Percentiles rank a stretch among this genome's conserved stretches.
Conservation (phyloP, 495 filamentous ascomycete species). For the Glutinoglossum americanum region DNA sequence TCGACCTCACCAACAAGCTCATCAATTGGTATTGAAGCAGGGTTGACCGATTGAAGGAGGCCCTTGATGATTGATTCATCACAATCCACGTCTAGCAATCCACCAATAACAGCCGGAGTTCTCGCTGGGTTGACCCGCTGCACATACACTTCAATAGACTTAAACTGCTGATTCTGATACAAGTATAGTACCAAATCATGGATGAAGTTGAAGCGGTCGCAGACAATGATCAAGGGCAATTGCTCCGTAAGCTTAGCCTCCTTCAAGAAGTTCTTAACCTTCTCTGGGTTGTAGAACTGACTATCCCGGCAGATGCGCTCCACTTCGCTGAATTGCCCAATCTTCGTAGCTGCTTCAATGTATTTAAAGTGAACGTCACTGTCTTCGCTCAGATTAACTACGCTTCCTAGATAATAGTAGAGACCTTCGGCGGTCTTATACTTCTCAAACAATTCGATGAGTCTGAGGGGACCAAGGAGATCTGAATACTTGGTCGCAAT, state of each 20-base stretch:
- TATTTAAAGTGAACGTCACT: slow-evolving; percentile 97
- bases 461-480: slow-evolving; percentile 64
- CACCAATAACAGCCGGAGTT: slow-evolving; percentile 85
- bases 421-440: slow-evolving; percentile 92
- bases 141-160: slow-evolving; percentile 98
- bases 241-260: slow-evolving; percentile 84
- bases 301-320: slow-evolving; percentile 94
- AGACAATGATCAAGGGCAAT: slow-evolving; percentile 92
- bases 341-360: slow-evolving; percentile 85
- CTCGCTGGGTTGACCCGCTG: slow-evolving; percentile 91
- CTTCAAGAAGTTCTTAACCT: slow-evolving; percentile 99
- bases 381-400: slow-evolving; percentile 93
- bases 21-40: slow-evolving; percentile 75
- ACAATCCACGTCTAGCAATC: slow-evolving; percentile 90
- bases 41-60: slow-evolving; percentile 70
- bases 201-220: slow-evolving; percentile 95
- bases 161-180: slow-evolving; percentile 98
- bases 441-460: slow-evolving; percentile 91
- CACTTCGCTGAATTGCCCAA: slow-evolving; percentile 81
- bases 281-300: slow-evolving; percentile 84
- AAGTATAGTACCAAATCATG: slow-evolving; percentile 94
- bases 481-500: slow-evolving; percentile 96
- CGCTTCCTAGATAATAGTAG: slow-evolving; percentile 93
- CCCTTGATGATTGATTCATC: slow-evolving; percentile 92
- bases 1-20: slow-evolving; percentile 92